phyloP scores from a whole-genome alignment of 345 rosid genomes.

The Raphanus raphanistrum region DNA sequence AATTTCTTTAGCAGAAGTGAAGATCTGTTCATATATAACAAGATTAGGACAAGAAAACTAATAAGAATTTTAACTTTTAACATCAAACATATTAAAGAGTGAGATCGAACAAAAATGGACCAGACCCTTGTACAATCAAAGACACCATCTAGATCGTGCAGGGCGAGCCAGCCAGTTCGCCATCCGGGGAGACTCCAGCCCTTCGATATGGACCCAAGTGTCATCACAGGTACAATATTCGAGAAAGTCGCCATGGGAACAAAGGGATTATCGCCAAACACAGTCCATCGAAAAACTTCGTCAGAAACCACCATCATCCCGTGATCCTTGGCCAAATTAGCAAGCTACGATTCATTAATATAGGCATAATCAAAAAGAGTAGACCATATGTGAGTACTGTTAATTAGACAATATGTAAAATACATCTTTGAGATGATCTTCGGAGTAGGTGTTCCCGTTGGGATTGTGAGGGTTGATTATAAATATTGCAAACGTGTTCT shows the following conservation, averaged over 20 bases:
- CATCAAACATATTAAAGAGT: not conserved
- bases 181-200: conserved; percentile 62
- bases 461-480: conserved; percentile 47
- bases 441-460: conserved; percentile 38
- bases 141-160: conserved; percentile 45
- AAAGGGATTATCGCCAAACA: conserved; percentile 50
- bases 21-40: conserved; percentile 39
- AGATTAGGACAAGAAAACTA: not conserved
- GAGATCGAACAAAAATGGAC: not conserved
- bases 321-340: conserved; percentile 49
- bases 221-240: conserved; percentile 49
- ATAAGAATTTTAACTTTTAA: not conserved
- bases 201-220: conserved; percentile 60
- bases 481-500: conserved; percentile 54
- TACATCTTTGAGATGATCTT: conserved; percentile 45
- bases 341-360: conserved; percentile 39
- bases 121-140: conserved; percentile 35
- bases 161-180: conserved; percentile 57
- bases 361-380: not conserved
- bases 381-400: not conserved
- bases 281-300: conserved; percentile 51
- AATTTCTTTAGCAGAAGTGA: conserved; percentile 37
- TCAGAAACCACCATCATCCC: conserved; percentile 54
- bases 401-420: not conserved
- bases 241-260: conserved; percentile 56